phyloP scores from a whole-genome alignment of 495 filamentous ascomycete genomes.

The Gamarada debralockiae region DNA sequence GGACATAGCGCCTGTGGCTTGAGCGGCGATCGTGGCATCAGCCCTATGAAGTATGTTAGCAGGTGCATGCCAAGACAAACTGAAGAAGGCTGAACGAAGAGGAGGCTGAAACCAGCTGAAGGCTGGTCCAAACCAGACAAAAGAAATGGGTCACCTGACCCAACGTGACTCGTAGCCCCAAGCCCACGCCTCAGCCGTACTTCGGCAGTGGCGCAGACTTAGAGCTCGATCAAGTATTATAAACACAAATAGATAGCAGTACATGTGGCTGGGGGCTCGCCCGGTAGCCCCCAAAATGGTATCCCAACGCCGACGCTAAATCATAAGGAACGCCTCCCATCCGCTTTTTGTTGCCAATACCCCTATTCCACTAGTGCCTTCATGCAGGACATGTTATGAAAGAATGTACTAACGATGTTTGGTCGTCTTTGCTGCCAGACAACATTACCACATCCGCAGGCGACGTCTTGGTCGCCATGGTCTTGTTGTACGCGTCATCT shows the following conservation, averaged over 20 bases:
- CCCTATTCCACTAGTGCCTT: conserved; percentile 8
- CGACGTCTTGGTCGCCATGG: conserved; percentile 86
- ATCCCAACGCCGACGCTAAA: conserved; percentile 22
- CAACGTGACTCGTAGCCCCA: conserved; percentile 55
- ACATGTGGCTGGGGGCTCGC: conserved; percentile 16
- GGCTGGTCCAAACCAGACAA: conserved; percentile 14
- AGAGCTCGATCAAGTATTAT: conserved; percentile 20
- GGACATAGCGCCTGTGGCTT: conserved; percentile 97
- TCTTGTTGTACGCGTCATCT: conserved; percentile 74
- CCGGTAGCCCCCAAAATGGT: conserved; percentile 12
- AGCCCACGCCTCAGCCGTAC: conserved; percentile 39
- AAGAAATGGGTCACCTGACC: conserved; percentile 19
- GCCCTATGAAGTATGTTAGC: conserved; percentile 40
- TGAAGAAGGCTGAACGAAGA: not conserved
- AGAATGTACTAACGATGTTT: conserved; percentile 76
- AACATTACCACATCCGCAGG: conserved; percentile 97
- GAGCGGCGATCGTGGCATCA: conserved; percentile 63
- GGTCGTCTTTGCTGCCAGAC: conserved; percentile 92
- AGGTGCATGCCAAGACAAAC: not conserved
- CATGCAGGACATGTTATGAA: conserved; percentile 10
- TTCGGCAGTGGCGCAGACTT: conserved; percentile 11
- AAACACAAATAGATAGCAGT: conserved; percentile 19
- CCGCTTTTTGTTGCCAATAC: conserved; percentile 5
- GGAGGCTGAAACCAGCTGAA: conserved; percentile 30
- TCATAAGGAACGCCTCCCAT: conserved; percentile 13